Evolutionary conservation across 371 early-diverging fungal genomes (phyloP).

Genomic region (Rhizopus arrhizus): DNA sequence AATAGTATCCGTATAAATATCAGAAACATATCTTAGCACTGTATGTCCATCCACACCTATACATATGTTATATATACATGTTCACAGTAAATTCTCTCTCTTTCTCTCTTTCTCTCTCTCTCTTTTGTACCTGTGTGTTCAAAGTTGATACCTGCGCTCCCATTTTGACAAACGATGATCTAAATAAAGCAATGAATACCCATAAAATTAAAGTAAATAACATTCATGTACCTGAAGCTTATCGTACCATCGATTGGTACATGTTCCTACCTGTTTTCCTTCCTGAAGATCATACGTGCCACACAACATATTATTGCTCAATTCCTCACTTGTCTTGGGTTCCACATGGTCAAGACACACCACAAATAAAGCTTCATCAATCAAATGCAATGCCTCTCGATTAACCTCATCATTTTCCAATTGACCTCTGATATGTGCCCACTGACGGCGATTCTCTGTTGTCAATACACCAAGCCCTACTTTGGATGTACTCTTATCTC

Average conservation of each 20-base stretch:
- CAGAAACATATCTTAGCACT: slow-evolving; percentile 57
- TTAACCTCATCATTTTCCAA: slow-evolving; percentile 54
- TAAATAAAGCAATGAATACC: slow-evolving; percentile 11
- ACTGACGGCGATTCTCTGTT: slow-evolving; percentile 69
- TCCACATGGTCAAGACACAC: slow-evolving; percentile 77
- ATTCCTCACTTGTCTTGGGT: slow-evolving; percentile 42
- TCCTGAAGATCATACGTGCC: slow-evolving; percentile 53
- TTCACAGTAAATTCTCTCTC: not conserved
- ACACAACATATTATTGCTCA: slow-evolving; percentile 60
- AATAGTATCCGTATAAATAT: slow-evolving; percentile 61
- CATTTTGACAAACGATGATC: slow-evolving; percentile 63
- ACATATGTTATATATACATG: no score
- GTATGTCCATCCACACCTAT: slow-evolving; percentile 65
- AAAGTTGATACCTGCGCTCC: slow-evolving; percentile 62
- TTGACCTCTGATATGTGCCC: slow-evolving; percentile 60
- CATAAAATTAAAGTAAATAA: no score
- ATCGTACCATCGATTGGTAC: slow-evolving; percentile 63
- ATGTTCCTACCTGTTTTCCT: slow-evolving; percentile 58
- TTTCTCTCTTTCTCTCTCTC: slow-evolving; percentile 1
- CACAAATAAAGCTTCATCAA: slow-evolving; percentile 79
- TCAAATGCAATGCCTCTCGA: slow-evolving; percentile 55
- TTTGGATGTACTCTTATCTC: slow-evolving; percentile 38
- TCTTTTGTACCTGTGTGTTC: slow-evolving; percentile 54
- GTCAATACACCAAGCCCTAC: slow-evolving; percentile 67
- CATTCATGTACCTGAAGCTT: slow-evolving; percentile 48